Base-by-base conservation (phyloP, 2,329 filamentous ascomycete genomes). In the Lachnellula suecica region DNA sequence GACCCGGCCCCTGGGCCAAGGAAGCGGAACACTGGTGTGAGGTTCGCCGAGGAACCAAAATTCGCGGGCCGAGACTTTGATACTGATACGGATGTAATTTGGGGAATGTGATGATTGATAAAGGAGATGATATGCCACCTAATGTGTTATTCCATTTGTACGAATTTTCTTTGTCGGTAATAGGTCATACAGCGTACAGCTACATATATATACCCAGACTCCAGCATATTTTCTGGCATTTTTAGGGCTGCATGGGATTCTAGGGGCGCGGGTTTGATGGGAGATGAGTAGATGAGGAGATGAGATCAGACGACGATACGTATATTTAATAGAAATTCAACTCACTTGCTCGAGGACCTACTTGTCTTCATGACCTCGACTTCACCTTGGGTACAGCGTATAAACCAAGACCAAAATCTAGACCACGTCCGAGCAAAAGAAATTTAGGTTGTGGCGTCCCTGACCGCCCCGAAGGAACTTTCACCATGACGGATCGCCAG, bases 41-140 rank as follows among this genome's bases (percentile, higher is more conserved):
- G 56, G 19, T 61, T 62, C 40, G 52, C 54, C 19, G 55, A 63
- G 13, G 58, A 61, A 25, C 15, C 53, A n/a, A 49, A 51, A 24
- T 15, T 47, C 23, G 48, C 43, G 9, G 40, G 34, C 23, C 51
- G 50, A 17, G 54, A 56, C 4, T 59, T 51, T 23, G n/a, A n/a
- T n/a, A n/a, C n/a, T n/a, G n/a, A n/a, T n/a, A n/a, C n/a, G n/a
- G 22, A 20, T 61, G 40, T 57, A 41, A 50, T 25, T 48, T 49
- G 41, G 11, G 13, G 19, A 34, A 22, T 22, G 44, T n/a, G n/a
- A n/a, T n/a, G n/a, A n/a, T n/a, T n/a, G n/a, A n/a, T n/a, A n/a
- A n/a, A n/a, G n/a, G n/a, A n/a, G n/a, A n/a, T n/a, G n/a, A n/a
- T n/a, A n/a, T n/a, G n/a, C n/a, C n/a, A n/a, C n/a, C n/a, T n/a